Evolutionary conservation across 2,329 filamentous ascomycete species (phyloP).

Genomic region (Neoascochyta sp.): DNA sequence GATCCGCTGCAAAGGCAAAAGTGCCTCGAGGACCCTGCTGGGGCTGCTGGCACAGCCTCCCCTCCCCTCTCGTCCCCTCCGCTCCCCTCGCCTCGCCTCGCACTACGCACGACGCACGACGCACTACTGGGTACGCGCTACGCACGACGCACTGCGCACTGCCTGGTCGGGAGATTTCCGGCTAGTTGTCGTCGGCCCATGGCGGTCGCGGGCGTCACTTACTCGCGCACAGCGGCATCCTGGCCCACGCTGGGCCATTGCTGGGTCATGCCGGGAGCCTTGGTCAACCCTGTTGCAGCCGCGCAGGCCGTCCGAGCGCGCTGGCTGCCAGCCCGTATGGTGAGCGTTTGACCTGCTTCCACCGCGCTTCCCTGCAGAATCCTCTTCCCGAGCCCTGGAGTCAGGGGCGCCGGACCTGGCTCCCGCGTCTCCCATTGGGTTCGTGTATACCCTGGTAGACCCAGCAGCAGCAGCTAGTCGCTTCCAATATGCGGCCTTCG

Average conservation of each 20-base stretch:
- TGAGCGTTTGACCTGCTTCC: slow-evolving; percentile 25
- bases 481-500: slow-evolving; percentile 32
- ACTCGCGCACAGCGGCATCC: slow-evolving; percentile 22
- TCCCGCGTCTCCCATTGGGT: slow-evolving; percentile 25
- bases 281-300: slow-evolving; percentile 22
- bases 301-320: slow-evolving; percentile 24
- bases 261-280: slow-evolving; percentile 16
- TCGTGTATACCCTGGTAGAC: slow-evolving; percentile 18
- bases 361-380: slow-evolving; percentile 25
- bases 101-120: too few relatives aligned
- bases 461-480: slow-evolving; percentile 28
- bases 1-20: too few relatives aligned
- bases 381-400: slow-evolving; percentile 20
- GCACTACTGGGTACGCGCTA: slow-evolving; percentile 12
- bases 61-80: too few relatives aligned
- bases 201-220: too few relatives aligned
- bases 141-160: slow-evolving; percentile 18
- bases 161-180: too few relatives aligned
- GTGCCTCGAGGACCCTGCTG: too few relatives aligned
- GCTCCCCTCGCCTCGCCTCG: too few relatives aligned
- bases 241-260: too few relatives aligned
- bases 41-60: too few relatives aligned
- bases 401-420: slow-evolving; percentile 20
- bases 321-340: slow-evolving; percentile 23
- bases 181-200: too few relatives aligned